Evolutionary conservation across 208 protist genomes (phyloP), one percentile per base, ranked within the genome.

Genomic region (Trypanosomatidae sp.): DNA sequence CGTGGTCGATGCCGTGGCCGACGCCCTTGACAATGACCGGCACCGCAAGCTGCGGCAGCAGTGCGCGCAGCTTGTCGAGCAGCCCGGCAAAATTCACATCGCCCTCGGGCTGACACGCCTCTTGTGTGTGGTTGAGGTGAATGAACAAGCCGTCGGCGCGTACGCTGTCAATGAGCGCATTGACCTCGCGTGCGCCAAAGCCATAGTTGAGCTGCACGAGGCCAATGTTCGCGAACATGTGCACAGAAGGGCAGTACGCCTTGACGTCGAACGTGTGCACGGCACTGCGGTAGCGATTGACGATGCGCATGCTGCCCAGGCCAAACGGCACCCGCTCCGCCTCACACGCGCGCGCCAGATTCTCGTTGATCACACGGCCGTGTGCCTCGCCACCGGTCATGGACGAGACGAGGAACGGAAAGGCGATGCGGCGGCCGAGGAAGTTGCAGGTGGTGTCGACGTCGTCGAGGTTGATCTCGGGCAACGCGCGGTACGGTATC

Each of bases 171-270:
- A 92, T 62, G 11, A 94, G 58, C 19, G 81, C 75, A 50, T 91
- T 92, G 23, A 94, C 53, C 53, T 94, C 79, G 24, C 66, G 65
- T 3, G 62, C 62, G 16, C 81, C 82, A 37, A 94, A 91, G n/a
- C 87, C 87, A 59, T 94, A 94, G 65, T 94, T 94, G 26, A 94
- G 58, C 60, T 94, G 87, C 21, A 94, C 87, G 8, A 94, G 66
- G 2, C 87, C 87, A 38, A 94, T 88, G 56, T 94, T 94, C 10
- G 87, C 87, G 26, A 92, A 82, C 87, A 94, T 94, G 20, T 66
- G 72, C 37, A 90, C 82, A 8, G 83, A 88, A 0, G 87, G 87
- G 49, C 79, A 91, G 41, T 71, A 80, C 41, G 73, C 45, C 57
- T 94, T 94, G 15, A 94, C 87, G 41, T 85, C 53, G 51, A 94